A percentile compares a stretch with the other conserved stretches of the same genome.
Conservation (phyloP, 441 rosid species). For the Erysimum pusillum region DNA sequence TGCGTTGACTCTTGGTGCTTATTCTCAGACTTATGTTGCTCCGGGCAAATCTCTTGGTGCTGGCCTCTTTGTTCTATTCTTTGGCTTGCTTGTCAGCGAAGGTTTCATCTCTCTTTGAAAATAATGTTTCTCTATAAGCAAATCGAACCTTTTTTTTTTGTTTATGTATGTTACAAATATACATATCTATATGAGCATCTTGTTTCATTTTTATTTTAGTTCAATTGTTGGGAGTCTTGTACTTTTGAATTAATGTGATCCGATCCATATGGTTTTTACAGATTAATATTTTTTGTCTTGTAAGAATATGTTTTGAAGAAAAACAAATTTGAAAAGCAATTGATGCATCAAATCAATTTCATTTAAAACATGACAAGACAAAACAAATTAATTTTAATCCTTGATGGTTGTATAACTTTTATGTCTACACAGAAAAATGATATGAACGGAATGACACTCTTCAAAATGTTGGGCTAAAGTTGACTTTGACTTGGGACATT, state of each 20-base stretch:
- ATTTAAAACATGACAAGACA: too few relatives aligned
- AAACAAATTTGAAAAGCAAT: not conserved
- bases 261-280: not conserved
- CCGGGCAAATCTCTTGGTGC: constrained; percentile 65
- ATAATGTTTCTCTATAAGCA: not conserved
- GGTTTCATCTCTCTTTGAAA: constrained; percentile 65
- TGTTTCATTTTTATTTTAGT: constrained; percentile 19
- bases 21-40: constrained; percentile 66
- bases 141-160: constrained; percentile 4
- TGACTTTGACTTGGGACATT: constrained; percentile 31
- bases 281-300: not conserved
- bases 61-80: constrained; percentile 73
- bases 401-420: too few relatives aligned
- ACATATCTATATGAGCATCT: constrained; percentile 16
- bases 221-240: constrained; percentile 5
- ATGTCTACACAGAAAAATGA: not conserved
- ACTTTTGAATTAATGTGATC: constrained; percentile 16
- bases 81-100: constrained; percentile 78
- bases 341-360: too few relatives aligned
- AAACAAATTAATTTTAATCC: not conserved
- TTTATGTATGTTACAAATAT: constrained; percentile 7
- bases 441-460: constrained; percentile 10
- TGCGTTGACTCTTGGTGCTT: constrained; percentile 76
- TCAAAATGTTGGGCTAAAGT: constrained; percentile 22
- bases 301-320: constrained; percentile 6